Evolutionary conservation across 306 rosid genomes (phyloP), one percentile per base, ranked within the genome.

Genomic region (Trifolium pratense): DNA sequence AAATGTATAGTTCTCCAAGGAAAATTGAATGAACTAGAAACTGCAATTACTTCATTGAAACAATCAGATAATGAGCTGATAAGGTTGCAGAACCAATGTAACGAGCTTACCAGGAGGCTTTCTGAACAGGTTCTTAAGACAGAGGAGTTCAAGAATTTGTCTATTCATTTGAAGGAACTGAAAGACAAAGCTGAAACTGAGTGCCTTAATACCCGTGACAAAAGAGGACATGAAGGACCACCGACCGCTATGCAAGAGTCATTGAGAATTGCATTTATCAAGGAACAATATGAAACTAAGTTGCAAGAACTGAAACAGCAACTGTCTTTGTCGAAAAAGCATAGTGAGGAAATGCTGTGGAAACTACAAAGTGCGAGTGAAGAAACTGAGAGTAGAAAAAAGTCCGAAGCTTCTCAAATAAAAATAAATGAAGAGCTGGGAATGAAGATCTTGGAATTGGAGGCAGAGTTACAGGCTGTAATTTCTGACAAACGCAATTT

Each of bases 261-360:
- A 15, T 80, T 95, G 80, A 95, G 99, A 83, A 95, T 95, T 63
- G 97, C 91, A 65, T 95, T 95, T 82, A 87, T 95, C 85, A 91
- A 90, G 89, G 99, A 95, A 66, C 99, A 95, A 69, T 90, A 90
- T 68, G 99, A 95, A 85, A 84, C 97, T 26, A 95, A 85, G 87
- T 81, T 95, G 88, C 97, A 91, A 84, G 99, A 95, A 84, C 81
- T 88, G 74, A 92, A 84, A 69, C 97, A 88, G 31, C 96, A 87
- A 72, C 91, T 91, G 73, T 84, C 93, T 71, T 70, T 88, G 71
- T 91, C 97, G 55, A 86, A 91, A 77, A 91, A 87, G 82, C 99
- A 95, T 56, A 75, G 86, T 17, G 99, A 88, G 67, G 97, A 92
- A 87, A 91, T 95, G 91, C 87, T 95, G 68, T 86, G 89, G 97